Evolutionary conservation across 2,329 filamentous ascomycete species (phyloP), one percentile per base, ranked within the genome.

Genomic region (Cladosporium sp.): DNA sequence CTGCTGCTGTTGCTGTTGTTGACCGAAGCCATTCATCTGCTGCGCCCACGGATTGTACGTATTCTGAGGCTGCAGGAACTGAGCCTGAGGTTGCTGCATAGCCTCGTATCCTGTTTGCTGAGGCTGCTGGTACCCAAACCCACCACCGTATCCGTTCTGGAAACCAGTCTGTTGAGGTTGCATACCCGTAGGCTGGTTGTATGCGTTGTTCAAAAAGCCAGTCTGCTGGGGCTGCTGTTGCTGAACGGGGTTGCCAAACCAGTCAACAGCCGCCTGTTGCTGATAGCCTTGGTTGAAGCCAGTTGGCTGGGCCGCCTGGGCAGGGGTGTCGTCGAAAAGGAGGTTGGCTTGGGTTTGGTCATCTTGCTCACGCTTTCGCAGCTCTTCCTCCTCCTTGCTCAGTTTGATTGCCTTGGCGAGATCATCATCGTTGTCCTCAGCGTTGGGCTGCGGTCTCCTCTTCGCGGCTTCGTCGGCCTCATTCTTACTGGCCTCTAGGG

Each of bases 211-310:
- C 58, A 85, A 70, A 63, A 78, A 86, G 5, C 83, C 83, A 11
- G 83, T 86, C 50, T 76, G 79, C 59, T 76, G 73, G 46, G 74
- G 62, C 45, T 66, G 68, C 55, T 79, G 79, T 40, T 74, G 82
- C 63, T 83, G 84, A 64, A 97, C 86, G 10, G 91, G 89, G 70
- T 98, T 98, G 54, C 92, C 93, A 63, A 95, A 93, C 83, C 95
- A 97, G 72, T 98, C 93, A 14, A 98, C 93, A 10, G 89, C 89
- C 53, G 87, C 87, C 67, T 95, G 92, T 72, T 98, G 93, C 74
- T 97, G 91, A 66, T 98, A 98, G 43, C 92, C 92, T 73, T 95
- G 91, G 71, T 96, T 97, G 75, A 89, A 90, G 34, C 90, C 92
- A 11, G 91, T 97, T 38, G 82, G 83, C 62, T 89, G 86, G 50